phyloP scores from a whole-genome alignment of 1,284 basidiomycete genomes.

The Apiotrichum laibachii region DNA sequence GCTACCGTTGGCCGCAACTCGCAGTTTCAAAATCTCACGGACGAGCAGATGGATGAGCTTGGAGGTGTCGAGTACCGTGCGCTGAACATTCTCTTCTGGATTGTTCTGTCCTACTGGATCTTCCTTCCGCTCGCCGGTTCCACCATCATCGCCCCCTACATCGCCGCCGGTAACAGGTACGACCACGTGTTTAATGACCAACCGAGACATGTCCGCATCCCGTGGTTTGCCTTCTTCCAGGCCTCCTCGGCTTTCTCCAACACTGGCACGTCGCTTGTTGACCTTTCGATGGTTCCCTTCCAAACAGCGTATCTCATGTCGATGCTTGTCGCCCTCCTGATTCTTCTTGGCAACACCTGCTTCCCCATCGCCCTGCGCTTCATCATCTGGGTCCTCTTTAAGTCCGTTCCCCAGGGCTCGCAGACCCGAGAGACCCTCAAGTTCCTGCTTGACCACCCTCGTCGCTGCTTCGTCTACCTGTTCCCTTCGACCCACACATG shows the following conservation, averaged over 20 bases:
- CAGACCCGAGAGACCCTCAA: slow-evolving; percentile 74
- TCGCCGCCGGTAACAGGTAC: slow-evolving; percentile 59
- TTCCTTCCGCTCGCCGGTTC: slow-evolving; percentile 65
- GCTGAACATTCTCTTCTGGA: slow-evolving; percentile 72
- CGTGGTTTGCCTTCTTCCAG: slow-evolving; percentile 85
- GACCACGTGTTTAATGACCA: slow-evolving; percentile 58
- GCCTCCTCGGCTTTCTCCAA: slow-evolving; percentile 85
- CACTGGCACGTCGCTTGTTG: slow-evolving; percentile 83
- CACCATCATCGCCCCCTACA: slow-evolving; percentile 74
- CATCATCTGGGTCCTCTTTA: slow-evolving; percentile 69
- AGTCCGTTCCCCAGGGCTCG: slow-evolving; percentile 61
- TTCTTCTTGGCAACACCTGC: slow-evolving; percentile 87
- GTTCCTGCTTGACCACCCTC: slow-evolving; percentile 92
- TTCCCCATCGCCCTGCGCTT: slow-evolving; percentile 73
- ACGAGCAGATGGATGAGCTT: slow-evolving; percentile 83
- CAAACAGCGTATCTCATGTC: slow-evolving; percentile 81
- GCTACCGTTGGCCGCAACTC: slow-evolving; percentile 83
- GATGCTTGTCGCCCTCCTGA: slow-evolving; percentile 59
- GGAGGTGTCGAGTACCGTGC: slow-evolving; percentile 95
- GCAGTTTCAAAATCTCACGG: slow-evolving; percentile 72
- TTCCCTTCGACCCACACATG: slow-evolving; percentile 96
- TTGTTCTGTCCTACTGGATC: slow-evolving; percentile 68
- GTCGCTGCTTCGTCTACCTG: slow-evolving; percentile 80
- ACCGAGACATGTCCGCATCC: slow-evolving; percentile 58
- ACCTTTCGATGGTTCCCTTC: slow-evolving; percentile 84